Conservation (phyloP, 306 rosid species). For the Inga laurina region DNA sequence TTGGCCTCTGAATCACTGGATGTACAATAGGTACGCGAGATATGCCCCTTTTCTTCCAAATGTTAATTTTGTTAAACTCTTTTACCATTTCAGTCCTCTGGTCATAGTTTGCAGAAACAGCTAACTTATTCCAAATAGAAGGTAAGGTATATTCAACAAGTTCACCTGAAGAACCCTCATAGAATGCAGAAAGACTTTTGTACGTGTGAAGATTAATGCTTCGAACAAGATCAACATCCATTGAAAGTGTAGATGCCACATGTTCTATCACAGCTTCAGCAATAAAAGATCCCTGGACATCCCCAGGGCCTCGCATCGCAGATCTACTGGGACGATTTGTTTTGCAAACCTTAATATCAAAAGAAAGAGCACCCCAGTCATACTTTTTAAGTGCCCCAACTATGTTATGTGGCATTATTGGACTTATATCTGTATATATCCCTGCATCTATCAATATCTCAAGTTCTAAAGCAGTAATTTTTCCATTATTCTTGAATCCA, state of each 20-base stretch:
- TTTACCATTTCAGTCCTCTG: conserved; percentile 55
- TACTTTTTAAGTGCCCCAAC: conserved; percentile 66
- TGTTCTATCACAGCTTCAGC: conserved; percentile 89
- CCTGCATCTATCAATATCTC: conserved; percentile 82
- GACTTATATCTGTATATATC: conserved; percentile 62
- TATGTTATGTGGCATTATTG: conserved; percentile 55
- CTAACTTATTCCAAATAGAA: conserved; percentile 71
- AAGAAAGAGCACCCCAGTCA: conserved; percentile 89
- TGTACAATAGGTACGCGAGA: conserved; percentile 68
- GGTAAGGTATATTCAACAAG: conserved; percentile 82
- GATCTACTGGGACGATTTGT: conserved; percentile 83
- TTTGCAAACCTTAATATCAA: conserved; percentile 81
- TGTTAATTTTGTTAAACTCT: conserved; percentile 65
- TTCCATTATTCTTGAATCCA: conserved; percentile 84
- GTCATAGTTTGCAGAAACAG: conserved; percentile 55
- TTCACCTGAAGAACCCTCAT: conserved; percentile 55
- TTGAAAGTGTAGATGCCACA: conserved; percentile 72
- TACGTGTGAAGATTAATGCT: conserved; percentile 70
- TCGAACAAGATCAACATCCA: conserved; percentile 77
- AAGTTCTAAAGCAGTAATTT: conserved; percentile 79
- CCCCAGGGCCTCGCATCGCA: conserved; percentile 94
- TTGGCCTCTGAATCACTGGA: conserved; percentile 51
- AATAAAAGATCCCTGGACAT: conserved; percentile 83
- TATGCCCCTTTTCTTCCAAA: conserved; percentile 81
- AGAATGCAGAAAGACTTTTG: conserved; percentile 63